A percentile compares a stretch with the other conserved stretches of the same genome.
Evolutionary conservation across 805 yeast genomes (phyloP).

Genomic region (Sungouiozyma ichnusensis): DNA sequence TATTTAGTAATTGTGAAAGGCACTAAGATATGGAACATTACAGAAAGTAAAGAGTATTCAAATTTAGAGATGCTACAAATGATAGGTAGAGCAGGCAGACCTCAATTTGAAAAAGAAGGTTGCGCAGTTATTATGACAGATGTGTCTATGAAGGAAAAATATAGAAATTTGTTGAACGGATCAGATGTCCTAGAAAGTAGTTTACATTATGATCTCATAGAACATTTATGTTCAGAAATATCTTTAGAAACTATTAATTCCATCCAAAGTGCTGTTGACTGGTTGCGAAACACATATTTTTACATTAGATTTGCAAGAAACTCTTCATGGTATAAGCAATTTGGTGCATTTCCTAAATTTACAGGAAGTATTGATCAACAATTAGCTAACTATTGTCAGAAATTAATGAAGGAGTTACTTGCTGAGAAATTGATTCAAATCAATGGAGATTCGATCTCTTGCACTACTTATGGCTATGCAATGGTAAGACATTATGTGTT

Average conservation of each 20-base stretch:
- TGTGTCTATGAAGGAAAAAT: slow-evolving; percentile 25
- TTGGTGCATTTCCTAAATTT: slow-evolving; percentile 14
- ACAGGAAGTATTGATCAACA: slow-evolving; percentile 22
- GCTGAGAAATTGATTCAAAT: slow-evolving; percentile 25
- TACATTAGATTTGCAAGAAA: slow-evolving; percentile 35
- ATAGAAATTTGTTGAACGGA: slow-evolving; percentile 35
- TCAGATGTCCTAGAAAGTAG: slow-evolving; percentile 38
- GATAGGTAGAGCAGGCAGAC: slow-evolving; percentile 60
- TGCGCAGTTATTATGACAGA: slow-evolving; percentile 41
- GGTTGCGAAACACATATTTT: slow-evolving; percentile 42
- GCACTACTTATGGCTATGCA: slow-evolving; percentile 37
- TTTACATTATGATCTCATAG: slow-evolving; percentile 32
- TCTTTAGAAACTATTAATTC: slow-evolving; percentile 32
- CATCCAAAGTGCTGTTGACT: slow-evolving; percentile 31
- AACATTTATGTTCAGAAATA: slow-evolving; percentile 37
- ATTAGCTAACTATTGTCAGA: slow-evolving; percentile 28
- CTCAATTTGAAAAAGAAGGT: slow-evolving; percentile 42
- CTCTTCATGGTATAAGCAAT: slow-evolving; percentile 31
- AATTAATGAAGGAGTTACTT: slow-evolving; percentile 25
- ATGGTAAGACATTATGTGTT: slow-evolving; percentile 41
- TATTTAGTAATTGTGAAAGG: slow-evolving; percentile 52
- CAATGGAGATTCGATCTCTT: slow-evolving; percentile 10
- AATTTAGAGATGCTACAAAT: slow-evolving; percentile 48
- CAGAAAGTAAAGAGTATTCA: slow-evolving; percentile 41
- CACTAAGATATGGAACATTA: slow-evolving; percentile 46